Conservation (phyloP, 2,329 filamentous ascomycete genomes). For the Fusarium sp. region DNA sequence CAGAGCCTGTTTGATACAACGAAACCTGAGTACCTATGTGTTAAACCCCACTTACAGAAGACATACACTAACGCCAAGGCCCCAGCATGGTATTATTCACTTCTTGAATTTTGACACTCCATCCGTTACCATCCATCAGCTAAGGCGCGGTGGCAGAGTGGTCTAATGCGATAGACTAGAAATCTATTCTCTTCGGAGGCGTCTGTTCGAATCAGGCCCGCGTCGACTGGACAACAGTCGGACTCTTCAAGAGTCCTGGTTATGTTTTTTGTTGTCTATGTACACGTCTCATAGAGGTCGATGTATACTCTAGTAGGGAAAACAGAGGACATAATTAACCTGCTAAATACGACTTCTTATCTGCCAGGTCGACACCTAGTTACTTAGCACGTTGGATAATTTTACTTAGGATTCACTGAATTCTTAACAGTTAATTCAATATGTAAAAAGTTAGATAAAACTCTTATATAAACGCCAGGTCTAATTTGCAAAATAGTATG, state of each 20-base stretch:
- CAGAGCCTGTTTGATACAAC: no score
- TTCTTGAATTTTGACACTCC: background rate
- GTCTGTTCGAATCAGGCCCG: slow-evolving; percentile 49
- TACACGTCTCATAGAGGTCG: no score
- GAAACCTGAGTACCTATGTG: no score
- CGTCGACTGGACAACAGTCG: slow-evolving; percentile 28
- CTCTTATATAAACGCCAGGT: background rate
- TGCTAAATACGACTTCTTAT: no score
- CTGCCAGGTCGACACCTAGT: no score
- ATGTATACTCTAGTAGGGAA: no score
- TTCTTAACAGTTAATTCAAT: no score
- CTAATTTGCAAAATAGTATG: background rate
- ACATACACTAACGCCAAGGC: background rate
- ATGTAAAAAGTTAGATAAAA: no score
- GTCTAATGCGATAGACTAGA: slow-evolving; percentile 49
- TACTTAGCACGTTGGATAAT: no score
- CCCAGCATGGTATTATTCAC: background rate
- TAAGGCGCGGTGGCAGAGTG: slow-evolving; percentile 46
- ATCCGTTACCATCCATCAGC: background rate
- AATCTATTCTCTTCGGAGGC: slow-evolving; percentile 48
- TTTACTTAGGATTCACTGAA: no score
- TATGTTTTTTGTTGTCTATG: slow-evolving; percentile 6
- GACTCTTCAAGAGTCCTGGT: background rate
- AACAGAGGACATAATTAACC: no score
- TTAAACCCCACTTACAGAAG: no score